A percentile compares a stretch with the other conserved stretches of the same genome.
These are phyloP conservation scores for Russula brevipes DNA, from an alignment of 768 basidiomycete genomes.

Conservation along the genomic window DNA sequence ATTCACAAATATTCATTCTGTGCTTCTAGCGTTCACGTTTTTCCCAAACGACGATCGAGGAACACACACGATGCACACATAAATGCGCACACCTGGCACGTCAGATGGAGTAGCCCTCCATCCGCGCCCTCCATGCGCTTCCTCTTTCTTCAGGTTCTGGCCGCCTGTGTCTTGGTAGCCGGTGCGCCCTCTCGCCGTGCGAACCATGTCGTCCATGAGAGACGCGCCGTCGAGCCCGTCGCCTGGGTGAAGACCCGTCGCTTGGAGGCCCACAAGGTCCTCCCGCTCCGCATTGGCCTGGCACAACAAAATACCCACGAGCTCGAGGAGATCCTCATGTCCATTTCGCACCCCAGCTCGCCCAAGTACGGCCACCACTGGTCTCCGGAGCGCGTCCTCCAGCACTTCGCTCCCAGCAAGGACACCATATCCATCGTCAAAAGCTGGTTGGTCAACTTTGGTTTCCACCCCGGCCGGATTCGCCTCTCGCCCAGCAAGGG, in stretches of 20 bases:
- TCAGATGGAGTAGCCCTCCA: neutral
- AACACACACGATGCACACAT: neutral
- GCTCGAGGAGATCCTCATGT: constrained; percentile 39
- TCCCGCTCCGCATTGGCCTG: constrained; percentile 46
- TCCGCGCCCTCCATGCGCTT: constrained; percentile 6
- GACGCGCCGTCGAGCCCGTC: constrained; percentile 33
- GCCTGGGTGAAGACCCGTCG: constrained; percentile 34
- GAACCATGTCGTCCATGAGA: constrained; percentile 37
- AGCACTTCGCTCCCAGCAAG: constrained; percentile 40
- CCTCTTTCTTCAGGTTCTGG: constrained; percentile 16
- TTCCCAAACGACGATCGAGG: neutral
- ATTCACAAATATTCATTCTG: too few species aligned
- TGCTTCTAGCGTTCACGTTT: too few species aligned
- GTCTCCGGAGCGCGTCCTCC: constrained; percentile 36
- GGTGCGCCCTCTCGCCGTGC: constrained; percentile 20
- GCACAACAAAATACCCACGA: constrained; percentile 39
- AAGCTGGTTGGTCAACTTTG: constrained; percentile 38
- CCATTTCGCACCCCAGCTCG: constrained; percentile 43
- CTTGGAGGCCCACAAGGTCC: constrained; percentile 30
- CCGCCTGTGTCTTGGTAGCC: constrained; percentile 24
- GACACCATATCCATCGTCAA: constrained; percentile 37
- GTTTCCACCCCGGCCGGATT: constrained; percentile 36
- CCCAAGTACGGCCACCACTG: constrained; percentile 45
- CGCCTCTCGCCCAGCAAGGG: constrained; percentile 33
- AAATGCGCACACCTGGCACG: neutral